Percentiles rank a stretch among this genome's conserved stretches.
Evolutionary conservation across 108 stramenopile species (phyloP).

Genomic region (Skeletonema marinoi): DNA sequence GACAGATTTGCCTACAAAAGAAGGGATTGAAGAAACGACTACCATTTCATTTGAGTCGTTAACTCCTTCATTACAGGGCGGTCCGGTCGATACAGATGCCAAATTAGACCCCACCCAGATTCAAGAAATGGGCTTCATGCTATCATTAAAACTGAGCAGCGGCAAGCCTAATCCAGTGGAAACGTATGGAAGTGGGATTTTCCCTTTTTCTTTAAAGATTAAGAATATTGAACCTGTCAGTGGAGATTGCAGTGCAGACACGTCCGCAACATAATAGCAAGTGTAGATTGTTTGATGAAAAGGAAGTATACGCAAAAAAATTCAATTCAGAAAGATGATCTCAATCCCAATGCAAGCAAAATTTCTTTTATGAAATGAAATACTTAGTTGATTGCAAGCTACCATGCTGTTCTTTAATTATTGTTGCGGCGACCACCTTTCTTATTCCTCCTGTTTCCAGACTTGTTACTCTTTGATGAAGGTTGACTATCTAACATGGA

Average conservation of each 20-base stretch:
- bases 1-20: conserved; percentile 57
- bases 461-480: conserved; percentile 8
- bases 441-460: neutral
- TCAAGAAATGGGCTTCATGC: conserved; percentile 71
- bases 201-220: conserved; percentile 65
- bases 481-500: conserved; percentile 36
- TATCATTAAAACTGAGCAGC: conserved; percentile 68
- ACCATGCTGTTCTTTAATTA: neutral
- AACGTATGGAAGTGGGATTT: conserved; percentile 72
- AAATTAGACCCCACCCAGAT: conserved; percentile 57
- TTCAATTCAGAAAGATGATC: too few species aligned
- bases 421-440: neutral
- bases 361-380: neutral
- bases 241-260: neutral
- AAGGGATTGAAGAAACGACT: conserved; percentile 39
- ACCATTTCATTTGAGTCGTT: conserved; percentile 48
- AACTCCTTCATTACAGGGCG: conserved; percentile 49
- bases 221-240: conserved; percentile 49
- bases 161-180: conserved; percentile 66
- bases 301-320: too few species aligned
- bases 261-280: neutral
- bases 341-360: neutral
- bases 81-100: conserved; percentile 36
- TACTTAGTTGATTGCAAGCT: neutral
- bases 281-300: neutral